Base-by-base conservation (phyloP, 495 filamentous ascomycete species). In the Neurospora africana region DNA sequence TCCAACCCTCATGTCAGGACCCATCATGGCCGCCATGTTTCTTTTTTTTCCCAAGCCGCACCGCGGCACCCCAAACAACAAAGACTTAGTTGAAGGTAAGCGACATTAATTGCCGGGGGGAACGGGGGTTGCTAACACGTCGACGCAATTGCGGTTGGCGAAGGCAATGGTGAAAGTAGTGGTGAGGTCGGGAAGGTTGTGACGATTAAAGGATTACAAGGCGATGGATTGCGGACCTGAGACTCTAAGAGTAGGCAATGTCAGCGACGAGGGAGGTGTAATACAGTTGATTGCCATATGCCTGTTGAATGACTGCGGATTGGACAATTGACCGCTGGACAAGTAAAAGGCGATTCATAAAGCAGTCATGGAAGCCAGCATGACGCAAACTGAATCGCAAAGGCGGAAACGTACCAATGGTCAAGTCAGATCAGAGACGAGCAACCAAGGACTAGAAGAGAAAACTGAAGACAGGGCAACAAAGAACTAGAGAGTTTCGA, bases 11-110 rank as follows among this genome's bases (percentile, higher is more conserved):
- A 76, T 77, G 68, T 79, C 79, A 36, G 79, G 75, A 71, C 76
- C 80, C 69, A 79, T 72, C 77, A 79, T 78, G 72, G 82, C 78
- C 73, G 83, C 83, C 83, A 84, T 86, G 68, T 76, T 82, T 80
- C n/a, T 27, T 53, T 53, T 68, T 75, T 83, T 81, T 36, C 36
- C 79, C 78, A 81, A 81, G 82, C 83, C 83, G 83, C 80, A 75
- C 81, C 76, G 81, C 82, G 82, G 83, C 83, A 80, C 73, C 75
- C 81, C 77, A 81, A 81, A 72, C 72, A 78, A 80, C 73, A 75
- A 76, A 65, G 78, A 80, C 79, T 78, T 73, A 81, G 80, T 74
- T 71, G 53, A 72, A 75, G 70, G 69, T 73, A 75, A 72, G 68
- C 78, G 79, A 81, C 83, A 85, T 85, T 78, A 78, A 79, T 79